Base-by-base conservation (phyloP, 257 asterid species). In the Anisodus tanguticus region DNA sequence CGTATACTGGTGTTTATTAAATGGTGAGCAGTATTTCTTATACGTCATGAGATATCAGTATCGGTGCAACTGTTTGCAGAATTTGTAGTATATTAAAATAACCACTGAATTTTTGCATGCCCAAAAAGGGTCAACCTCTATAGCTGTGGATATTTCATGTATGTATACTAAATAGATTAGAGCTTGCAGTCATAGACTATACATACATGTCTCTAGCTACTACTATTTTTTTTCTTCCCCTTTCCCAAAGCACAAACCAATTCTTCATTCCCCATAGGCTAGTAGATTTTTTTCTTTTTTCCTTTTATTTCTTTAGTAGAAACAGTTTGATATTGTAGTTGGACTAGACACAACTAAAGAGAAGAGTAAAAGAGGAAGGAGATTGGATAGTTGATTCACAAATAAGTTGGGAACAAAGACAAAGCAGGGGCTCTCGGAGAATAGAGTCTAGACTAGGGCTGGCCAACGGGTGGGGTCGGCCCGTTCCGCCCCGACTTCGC, bases 91-190 rank as follows among this genome's bases (percentile, higher is more conserved):
- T 68, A 68, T 68, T 15, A 13, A 68, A 37, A 37, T 1, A 76
- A 22, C 81, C 81, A 76, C 39, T 53, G 81, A 76, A 51, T 51
- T 76, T 76, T 76, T 22, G 81, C 81, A 76, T 76, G 81, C 63
- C 81, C 62, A 76, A 76, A 72, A 76, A 45, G 81, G 59, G 81
- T 76, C 81, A 76, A 76, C 81, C 62, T 51, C 62, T 76, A 51
- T 70, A 41, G 55, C 79, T 70, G 31, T 70, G 79, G 35, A 70
- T 76, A 26, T 76, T 76, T 76, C 81, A 76, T 76, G 62, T 76
- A 22, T 76, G 10, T 15, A 68, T 47, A 47, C 9, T 58, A 71
- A 35, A 51, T 51, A 76, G 63, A 39, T 76, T 76, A 7, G 26
- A 60, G 31, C 13, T 60, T 19, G 2, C 63, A 76, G 81, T 51